Evolutionary conservation across 2,329 filamentous ascomycete genomes (phyloP).

Genomic region (Aspergillus phoenicis): DNA sequence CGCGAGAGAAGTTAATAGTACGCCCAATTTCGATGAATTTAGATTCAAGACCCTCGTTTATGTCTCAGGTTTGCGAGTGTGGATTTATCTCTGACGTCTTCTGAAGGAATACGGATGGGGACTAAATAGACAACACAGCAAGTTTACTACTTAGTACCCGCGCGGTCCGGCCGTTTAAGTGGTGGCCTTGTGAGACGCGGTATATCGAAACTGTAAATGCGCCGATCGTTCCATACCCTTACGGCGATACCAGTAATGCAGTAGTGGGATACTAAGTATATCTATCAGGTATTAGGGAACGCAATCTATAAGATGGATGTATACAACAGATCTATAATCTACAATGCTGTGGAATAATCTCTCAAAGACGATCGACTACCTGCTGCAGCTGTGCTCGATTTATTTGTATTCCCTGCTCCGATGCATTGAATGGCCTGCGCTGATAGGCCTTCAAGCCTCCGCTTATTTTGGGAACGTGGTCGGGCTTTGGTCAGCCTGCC

Average conservation of each 20-base stretch:
- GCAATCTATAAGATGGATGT: background rate
- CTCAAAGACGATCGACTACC: background rate
- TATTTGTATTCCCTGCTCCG: background rate
- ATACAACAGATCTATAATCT: background rate
- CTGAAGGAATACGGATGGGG: background rate
- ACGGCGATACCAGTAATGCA: background rate
- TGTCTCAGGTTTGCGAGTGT: background rate
- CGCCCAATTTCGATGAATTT: background rate
- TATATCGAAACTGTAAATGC: conserved; percentile 16
- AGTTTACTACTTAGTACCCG: background rate
- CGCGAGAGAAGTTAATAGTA: no score
- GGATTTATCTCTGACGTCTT: background rate
- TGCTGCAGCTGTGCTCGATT: background rate
- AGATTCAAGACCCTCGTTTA: background rate
- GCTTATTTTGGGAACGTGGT: conserved; percentile 8
- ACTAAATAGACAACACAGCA: background rate
- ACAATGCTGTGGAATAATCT: background rate
- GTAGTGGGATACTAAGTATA: background rate
- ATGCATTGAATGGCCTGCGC: conserved; percentile 4
- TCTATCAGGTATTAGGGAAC: conserved; percentile 1
- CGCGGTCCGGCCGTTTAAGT: background rate
- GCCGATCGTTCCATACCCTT: conserved; percentile 14
- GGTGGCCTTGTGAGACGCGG: background rate
- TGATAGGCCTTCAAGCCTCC: background rate
- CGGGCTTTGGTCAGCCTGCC: conserved; percentile 14